Evolutionary conservation across 176 grass and related monocot genomes (phyloP).

Genomic region (Oryza rufipogon): DNA sequence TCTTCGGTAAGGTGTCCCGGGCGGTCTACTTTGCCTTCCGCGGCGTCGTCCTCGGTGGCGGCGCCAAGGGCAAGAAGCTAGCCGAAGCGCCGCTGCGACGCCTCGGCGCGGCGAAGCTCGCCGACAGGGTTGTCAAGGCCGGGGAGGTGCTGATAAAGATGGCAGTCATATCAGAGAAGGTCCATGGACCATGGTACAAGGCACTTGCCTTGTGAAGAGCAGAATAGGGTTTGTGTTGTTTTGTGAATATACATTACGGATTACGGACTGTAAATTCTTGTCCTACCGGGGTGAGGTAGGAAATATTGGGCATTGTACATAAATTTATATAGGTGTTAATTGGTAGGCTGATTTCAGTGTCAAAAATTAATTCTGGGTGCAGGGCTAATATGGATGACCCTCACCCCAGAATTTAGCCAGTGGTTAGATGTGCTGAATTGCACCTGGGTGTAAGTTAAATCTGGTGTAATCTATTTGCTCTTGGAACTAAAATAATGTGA

Average conservation of each 20-base stretch:
- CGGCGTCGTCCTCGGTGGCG: constrained; percentile 53
- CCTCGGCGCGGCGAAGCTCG: constrained; percentile 49
- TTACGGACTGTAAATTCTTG: constrained; percentile 36
- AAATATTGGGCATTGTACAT: constrained; percentile 39
- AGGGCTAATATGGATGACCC: constrained; percentile 46
- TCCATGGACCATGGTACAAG: constrained; percentile 84
- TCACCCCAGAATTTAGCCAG: constrained; percentile 42
- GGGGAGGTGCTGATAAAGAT: constrained; percentile 54
- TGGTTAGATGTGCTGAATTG: constrained; percentile 5
- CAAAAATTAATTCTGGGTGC: constrained; percentile 26
- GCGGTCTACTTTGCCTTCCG: constrained; percentile 65
- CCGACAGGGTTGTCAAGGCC: constrained; percentile 47
- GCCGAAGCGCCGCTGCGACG: constrained; percentile 59
- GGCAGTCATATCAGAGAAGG: constrained; percentile 57
- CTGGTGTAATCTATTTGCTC: background rate
- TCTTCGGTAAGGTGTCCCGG: constrained; percentile 76
- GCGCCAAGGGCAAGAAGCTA: constrained; percentile 61
- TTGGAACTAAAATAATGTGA: constrained; percentile 41
- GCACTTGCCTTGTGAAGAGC: constrained; percentile 48
- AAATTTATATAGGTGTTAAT: constrained; percentile 34
- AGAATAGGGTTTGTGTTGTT: background rate
- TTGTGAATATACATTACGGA: constrained; percentile 47
- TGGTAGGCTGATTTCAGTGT: constrained; percentile 19
- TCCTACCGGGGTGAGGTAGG: constrained; percentile 31
- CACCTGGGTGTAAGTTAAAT: constrained; percentile 12